Conservation (phyloP, 495 filamentous ascomycete species). For the Tuber aestivum region DNA sequence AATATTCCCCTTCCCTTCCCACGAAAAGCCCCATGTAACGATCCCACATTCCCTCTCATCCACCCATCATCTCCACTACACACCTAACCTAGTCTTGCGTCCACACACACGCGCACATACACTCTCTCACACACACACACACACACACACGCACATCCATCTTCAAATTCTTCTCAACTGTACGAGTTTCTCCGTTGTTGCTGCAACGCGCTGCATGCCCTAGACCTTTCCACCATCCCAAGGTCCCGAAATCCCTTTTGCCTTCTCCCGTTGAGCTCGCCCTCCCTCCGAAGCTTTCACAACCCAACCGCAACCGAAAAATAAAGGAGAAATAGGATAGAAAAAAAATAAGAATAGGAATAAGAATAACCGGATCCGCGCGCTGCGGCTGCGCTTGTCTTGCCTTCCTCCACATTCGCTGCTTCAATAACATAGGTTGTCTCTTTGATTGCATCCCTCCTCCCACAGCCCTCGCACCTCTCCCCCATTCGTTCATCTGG, state of each 20-base stretch:
- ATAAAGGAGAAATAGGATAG: constrained; percentile 3
- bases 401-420: constrained; percentile 6
- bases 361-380: constrained; percentile 5
- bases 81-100: background rate
- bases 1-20: background rate
- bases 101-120: background rate
- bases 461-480: background rate
- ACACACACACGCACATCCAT: background rate
- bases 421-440: background rate
- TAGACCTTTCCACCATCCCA: background rate
- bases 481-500: constrained; percentile 22
- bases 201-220: background rate
- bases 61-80: background rate
- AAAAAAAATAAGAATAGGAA: constrained; percentile 14
- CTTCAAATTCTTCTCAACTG: background rate
- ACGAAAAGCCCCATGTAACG: background rate
- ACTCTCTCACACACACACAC: background rate
- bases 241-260: background rate
- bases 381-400: constrained; percentile 36
- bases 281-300: constrained; percentile 9
- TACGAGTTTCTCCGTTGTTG: background rate
- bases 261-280: constrained; percentile 8
- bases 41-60: background rate
- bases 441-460: background rate
- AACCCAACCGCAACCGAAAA: constrained; percentile 6